These are phyloP conservation scores for Serendipita vermifera DNA, from an alignment of 768 basidiomycete species.

Conservation along the genomic window DNA sequence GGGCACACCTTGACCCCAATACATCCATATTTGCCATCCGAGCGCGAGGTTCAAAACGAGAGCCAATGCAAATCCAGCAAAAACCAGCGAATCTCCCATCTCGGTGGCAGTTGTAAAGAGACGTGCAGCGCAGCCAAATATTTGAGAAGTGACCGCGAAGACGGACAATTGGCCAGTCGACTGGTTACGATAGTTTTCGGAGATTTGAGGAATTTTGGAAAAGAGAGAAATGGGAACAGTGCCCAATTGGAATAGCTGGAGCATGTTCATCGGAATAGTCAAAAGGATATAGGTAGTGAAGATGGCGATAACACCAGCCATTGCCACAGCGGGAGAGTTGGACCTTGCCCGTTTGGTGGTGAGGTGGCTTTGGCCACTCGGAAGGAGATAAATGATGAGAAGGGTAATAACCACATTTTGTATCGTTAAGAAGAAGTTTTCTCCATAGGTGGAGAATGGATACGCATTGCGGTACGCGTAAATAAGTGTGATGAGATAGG, in stretches of 20 bases:
- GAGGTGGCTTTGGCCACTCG: constrained; percentile 17
- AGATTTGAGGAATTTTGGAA: constrained; percentile 90
- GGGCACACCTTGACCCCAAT: constrained; percentile 45
- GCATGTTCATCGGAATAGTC: constrained; percentile 28
- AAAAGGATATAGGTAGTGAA: constrained; percentile 29
- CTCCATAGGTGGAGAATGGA: constrained; percentile 96
- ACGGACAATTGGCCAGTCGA: constrained; percentile 91
- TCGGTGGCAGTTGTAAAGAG: constrained; percentile 89
- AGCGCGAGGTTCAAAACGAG: constrained; percentile 73
- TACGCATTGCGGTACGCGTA: constrained; percentile 79
- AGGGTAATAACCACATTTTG: constrained; percentile 83
- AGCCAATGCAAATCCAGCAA: constrained; percentile 73
- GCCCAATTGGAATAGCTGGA: constrained; percentile 64
- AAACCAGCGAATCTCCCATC: constrained; percentile 67
- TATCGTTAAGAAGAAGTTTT: constrained; percentile 84
- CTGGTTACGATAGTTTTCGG: constrained; percentile 55
- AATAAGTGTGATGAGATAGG: constrained; percentile 78
- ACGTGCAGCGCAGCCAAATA: constrained; percentile 79
- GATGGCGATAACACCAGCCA: constrained; percentile 25
- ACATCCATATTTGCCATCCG: constrained; percentile 72
- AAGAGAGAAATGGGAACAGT: constrained; percentile 86
- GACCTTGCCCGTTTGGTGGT: constrained; percentile 13
- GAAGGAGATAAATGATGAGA: constrained; percentile 57
- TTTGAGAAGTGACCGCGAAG: constrained; percentile 79
- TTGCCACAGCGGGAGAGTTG: constrained; percentile 22